These are phyloP conservation scores for Leccinellum luteum DNA, from an alignment of 768 basidiomycete species.

Conservation along the genomic window DNA sequence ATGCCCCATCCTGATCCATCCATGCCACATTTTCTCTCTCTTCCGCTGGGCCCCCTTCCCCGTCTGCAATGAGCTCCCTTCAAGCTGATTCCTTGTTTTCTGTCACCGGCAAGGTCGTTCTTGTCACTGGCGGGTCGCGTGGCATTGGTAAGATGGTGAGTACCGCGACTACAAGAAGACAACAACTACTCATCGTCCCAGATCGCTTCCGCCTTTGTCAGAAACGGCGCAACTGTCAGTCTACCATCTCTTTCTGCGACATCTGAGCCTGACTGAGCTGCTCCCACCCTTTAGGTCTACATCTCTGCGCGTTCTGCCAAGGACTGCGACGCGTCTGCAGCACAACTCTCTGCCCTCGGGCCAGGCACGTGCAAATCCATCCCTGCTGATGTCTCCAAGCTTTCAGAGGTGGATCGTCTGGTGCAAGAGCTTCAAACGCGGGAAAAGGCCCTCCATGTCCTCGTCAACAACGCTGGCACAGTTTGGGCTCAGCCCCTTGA, in stretches of 20 bases:
- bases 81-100: constrained; percentile 41
- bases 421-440: constrained; percentile 46
- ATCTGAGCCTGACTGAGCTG: neutral
- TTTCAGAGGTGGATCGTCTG: constrained; percentile 52
- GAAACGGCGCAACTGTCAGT: constrained; percentile 55
- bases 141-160: constrained; percentile 66
- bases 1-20: neutral
- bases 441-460: constrained; percentile 54
- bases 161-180: neutral
- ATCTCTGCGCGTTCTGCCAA: constrained; percentile 57
- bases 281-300: constrained; percentile 43
- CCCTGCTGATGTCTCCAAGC: constrained; percentile 52
- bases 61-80: constrained; percentile 35
- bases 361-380: constrained; percentile 53
- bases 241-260: neutral
- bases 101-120: constrained; percentile 52
- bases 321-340: constrained; percentile 50
- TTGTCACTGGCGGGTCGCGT: constrained; percentile 65
- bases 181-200: constrained; percentile 25
- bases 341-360: constrained; percentile 50
- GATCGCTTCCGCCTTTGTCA: constrained; percentile 64
- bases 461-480: constrained; percentile 67
- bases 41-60: neutral
- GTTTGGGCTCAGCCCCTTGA: constrained; percentile 50
- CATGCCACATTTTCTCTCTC: neutral